Evolutionary conservation across 2,329 filamentous ascomycete genomes (phyloP).

Genomic region (Zymoseptoria crescenta): DNA sequence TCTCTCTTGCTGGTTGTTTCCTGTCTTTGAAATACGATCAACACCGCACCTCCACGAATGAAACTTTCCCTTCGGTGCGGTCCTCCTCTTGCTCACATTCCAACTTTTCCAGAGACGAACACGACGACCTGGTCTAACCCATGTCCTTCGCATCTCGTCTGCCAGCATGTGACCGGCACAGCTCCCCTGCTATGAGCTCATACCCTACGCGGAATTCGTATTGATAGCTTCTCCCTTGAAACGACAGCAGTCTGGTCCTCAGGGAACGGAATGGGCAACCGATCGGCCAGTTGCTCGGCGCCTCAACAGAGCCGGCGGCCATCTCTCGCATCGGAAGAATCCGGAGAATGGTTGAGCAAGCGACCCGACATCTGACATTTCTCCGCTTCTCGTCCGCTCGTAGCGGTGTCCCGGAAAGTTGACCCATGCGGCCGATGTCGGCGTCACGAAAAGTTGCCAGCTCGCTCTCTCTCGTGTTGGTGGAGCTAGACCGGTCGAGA

Average conservation of each 20-base stretch:
- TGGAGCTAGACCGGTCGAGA: background rate
- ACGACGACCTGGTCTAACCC: background rate
- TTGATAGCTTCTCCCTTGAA: background rate
- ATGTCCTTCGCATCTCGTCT: background rate
- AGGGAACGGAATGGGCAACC: background rate
- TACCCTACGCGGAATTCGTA: background rate
- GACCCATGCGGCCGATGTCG: constrained; percentile 1
- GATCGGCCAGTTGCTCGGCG: constrained; percentile 4
- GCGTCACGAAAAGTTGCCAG: background rate
- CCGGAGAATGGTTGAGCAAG: constrained; percentile 1
- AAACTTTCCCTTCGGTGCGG: background rate
- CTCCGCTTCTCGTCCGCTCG: background rate
- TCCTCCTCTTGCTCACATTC: background rate
- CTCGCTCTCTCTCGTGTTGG: background rate
- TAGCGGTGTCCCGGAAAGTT: background rate
- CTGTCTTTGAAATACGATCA: background rate
- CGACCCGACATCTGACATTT: background rate
- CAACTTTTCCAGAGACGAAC: background rate
- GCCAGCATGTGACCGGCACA: background rate
- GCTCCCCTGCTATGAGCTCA: background rate
- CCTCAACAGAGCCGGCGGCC: background rate
- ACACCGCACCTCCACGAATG: background rate
- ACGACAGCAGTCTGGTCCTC: background rate
- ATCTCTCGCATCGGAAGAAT: constrained; percentile 1
- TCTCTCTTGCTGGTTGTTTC: background rate